phyloP scores from a whole-genome alignment of 768 basidiomycete genomes.

The Pulveroboletus sp. region DNA sequence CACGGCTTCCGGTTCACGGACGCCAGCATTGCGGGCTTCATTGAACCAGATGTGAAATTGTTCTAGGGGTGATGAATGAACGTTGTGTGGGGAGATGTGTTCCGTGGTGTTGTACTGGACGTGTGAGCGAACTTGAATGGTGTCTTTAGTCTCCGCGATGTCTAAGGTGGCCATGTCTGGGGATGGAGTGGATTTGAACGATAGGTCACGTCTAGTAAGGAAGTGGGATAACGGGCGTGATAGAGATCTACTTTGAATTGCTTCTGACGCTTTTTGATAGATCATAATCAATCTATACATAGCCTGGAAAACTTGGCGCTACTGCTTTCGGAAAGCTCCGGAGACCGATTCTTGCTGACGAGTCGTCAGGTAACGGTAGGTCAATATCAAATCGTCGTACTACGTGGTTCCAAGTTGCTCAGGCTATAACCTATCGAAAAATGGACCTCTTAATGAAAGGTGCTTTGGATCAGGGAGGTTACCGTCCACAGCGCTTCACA shows the following conservation, averaged over 20 bases:
- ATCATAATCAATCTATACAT: too few relatives aligned
- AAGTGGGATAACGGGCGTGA: slow-evolving; percentile 5
- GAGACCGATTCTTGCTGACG: neutral
- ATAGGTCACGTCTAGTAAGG: neutral
- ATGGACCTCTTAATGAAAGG: too few relatives aligned
- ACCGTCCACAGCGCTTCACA: too few relatives aligned
- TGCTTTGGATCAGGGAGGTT: too few relatives aligned
- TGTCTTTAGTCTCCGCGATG: slow-evolving; percentile 47
- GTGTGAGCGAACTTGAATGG: slow-evolving; percentile 67
- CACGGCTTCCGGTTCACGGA: slow-evolving; percentile 90
- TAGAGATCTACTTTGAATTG: slow-evolving; percentile 8
- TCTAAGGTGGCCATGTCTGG: slow-evolving; percentile 20
- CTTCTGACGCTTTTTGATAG: neutral
- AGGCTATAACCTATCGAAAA: too few relatives aligned
- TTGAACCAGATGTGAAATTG: slow-evolving; percentile 90
- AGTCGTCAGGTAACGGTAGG: too few relatives aligned
- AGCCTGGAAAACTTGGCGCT: neutral
- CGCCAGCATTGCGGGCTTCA: slow-evolving; percentile 51
- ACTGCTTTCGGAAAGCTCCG: neutral
- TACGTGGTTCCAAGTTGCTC: too few relatives aligned
- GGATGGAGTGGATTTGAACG: neutral
- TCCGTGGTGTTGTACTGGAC: slow-evolving; percentile 72
- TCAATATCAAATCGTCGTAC: too few relatives aligned
- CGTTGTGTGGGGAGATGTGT: slow-evolving; percentile 56
- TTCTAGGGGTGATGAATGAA: slow-evolving; percentile 65